Evolutionary conservation across 208 protist genomes (phyloP), one percentile per base, ranked within the genome.

Genomic region (Acanthamoeba pearcei): DNA sequence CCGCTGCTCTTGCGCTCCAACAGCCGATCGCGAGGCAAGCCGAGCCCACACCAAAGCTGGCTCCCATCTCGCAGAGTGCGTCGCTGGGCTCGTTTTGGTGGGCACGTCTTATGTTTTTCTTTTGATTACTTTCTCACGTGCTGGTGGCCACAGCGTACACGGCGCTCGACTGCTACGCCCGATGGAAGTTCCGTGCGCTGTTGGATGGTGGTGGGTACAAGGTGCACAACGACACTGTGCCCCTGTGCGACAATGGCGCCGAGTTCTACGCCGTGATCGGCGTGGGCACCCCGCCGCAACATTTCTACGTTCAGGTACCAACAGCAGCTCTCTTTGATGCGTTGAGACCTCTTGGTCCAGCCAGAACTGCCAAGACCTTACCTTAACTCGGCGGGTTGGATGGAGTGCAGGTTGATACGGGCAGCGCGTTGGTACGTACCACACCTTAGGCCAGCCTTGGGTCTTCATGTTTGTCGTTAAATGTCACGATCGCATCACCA

Each of bases 201-300:
- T 17, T 82, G 64, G 64, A 32, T 49, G 72, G 72, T 13, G 68
- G 3, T 76, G 68, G 32, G 5, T 38, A 82, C 72, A n/a, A 51
- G 38, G 32, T 82, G 38, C 72, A 82, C 72, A 82, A 82, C 38
- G 35, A 51, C 13, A 82, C 72, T 15, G 72, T 82, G 42, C 72
- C 72, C 19, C 35, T 91, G 46, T 91, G 83, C 24, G 83, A 91
- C 55, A 91, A 91, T 27, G 35, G 32, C 29, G 42, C 62, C n/a
- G 83, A 91, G 83, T 70, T 91, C 62, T 91, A 91, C n/a, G 83
- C 83, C 17, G 15, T 24, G 55, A 27, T 91, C 17, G 83, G 62
- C 19, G 46, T 91, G 13, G 83, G 83, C 53, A 91, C 83, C 9
- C 83, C 83, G 0, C 83, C 83, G 5, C 83, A 70, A 19, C 29